Conservation (phyloP, 2,329 filamentous ascomycete species). For the Alternaria tenuissima region DNA sequence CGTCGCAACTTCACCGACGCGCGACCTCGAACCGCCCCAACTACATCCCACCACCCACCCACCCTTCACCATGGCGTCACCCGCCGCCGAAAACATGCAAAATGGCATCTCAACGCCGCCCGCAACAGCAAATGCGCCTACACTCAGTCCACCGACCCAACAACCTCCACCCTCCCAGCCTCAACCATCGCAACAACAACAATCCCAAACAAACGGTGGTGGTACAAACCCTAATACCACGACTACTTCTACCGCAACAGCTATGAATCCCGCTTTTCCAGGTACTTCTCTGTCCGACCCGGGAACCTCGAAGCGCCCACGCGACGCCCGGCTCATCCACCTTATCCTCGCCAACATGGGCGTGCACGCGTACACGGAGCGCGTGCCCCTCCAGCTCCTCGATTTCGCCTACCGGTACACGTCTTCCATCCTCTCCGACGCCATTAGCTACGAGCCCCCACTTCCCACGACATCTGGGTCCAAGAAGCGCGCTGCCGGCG, state of each 20-base stretch:
- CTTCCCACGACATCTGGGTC: slow-evolving; percentile 13
- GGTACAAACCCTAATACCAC: slow-evolving; percentile 5
- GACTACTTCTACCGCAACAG: background rate
- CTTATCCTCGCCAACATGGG: slow-evolving; percentile 80
- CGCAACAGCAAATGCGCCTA: slow-evolving; percentile 41
- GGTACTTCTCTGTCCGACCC: slow-evolving; percentile 45
- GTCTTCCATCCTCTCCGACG: slow-evolving; percentile 74
- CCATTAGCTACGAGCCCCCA: slow-evolving; percentile 45
- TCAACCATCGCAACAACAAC: slow-evolving; percentile 8
- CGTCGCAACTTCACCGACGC: slow-evolving; percentile 6
- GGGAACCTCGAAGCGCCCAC: slow-evolving; percentile 64
- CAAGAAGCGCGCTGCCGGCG: slow-evolving; percentile 30
- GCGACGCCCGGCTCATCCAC: slow-evolving; percentile 81
- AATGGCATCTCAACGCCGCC: slow-evolving; percentile 53
- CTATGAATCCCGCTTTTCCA: slow-evolving; percentile 40
- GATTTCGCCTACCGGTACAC: slow-evolving; percentile 89
- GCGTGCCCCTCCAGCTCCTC: slow-evolving; percentile 81
- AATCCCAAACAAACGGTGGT: slow-evolving; percentile 30
- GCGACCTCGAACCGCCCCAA: background rate
- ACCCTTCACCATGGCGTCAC: slow-evolving; percentile 47
- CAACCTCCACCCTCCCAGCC: background rate
- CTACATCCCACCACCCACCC: background rate
- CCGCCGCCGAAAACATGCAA: slow-evolving; percentile 42
- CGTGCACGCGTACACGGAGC: slow-evolving; percentile 80
- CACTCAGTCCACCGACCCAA: slow-evolving; percentile 43